Base-by-base conservation (phyloP, 2,329 filamentous ascomycete species). In the Pseudofabraea citricarpa region DNA sequence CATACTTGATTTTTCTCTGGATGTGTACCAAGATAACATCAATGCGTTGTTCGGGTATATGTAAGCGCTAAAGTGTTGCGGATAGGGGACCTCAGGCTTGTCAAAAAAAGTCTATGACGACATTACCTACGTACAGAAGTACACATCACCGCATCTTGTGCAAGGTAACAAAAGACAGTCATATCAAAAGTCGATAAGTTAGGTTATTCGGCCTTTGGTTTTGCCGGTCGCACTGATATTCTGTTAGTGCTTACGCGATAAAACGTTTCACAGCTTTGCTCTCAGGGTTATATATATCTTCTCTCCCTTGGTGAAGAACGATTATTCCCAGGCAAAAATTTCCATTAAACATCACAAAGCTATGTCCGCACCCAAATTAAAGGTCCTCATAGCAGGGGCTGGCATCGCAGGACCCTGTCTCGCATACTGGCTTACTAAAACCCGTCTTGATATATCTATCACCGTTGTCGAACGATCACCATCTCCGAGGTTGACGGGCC, bases 381-480 rank as follows among this genome's bases (percentile, higher is more conserved):
- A 39, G 60, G 44, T 65, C 32, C 56, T 64, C 40, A 60, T 65
- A 47, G 52, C 50, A 36, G 62, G 63, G 6, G 59, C 51, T 9
- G 59, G 62, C 18, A 56, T 62, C 36, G 58, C 57, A n/a, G 63
- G 62, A 6, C 65, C 63, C 12, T 62, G 71, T 9, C 59, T 77
- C 12, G 73, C 73, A 26, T 70, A 68, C 56, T 72, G 70, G 59
- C 68, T 79, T n/a, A 59, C 71, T 2, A 59, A 59, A 33, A 46
- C 59, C 12, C 59, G 62, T 27, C 58, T 65, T 41, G 47, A 54
- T 32, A 12, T 39, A 23, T 24, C 20, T 27, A 57, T 70, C 36
- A 64, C 64, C 1, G 43, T 71, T 23, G 52, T 71, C 26, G 69
- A 72, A 48, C 63, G 68, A 4, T 63, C 48, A 19, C 55, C 63